A percentile compares a stretch with the other conserved stretches of the same genome.
Conservation (phyloP, 495 filamentous ascomycete species). For the Corynascus novoguineensis region DNA sequence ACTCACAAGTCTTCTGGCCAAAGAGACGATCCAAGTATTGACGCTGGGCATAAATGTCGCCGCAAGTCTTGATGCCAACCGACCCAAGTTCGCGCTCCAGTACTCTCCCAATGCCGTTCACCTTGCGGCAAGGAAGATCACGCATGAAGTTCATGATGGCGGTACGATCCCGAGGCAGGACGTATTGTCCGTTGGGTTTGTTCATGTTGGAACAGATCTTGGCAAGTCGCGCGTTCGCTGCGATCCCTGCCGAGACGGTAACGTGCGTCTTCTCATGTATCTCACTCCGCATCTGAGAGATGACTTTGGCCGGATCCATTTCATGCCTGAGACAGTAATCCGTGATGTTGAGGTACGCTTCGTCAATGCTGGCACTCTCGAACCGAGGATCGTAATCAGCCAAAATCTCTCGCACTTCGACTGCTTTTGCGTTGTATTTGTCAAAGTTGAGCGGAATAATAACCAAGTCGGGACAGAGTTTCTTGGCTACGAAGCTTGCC, state of each 20-base stretch:
- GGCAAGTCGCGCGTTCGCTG: slow-evolving; percentile 83
- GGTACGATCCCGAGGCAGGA: slow-evolving; percentile 60
- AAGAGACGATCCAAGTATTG: slow-evolving; percentile 69
- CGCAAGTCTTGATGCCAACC: slow-evolving; percentile 82
- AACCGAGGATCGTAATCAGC: slow-evolving; percentile 84
- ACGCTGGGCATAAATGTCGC: slow-evolving; percentile 75
- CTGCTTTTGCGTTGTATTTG: slow-evolving; percentile 87
- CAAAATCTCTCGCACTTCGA: slow-evolving; percentile 78
- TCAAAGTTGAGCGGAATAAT: slow-evolving; percentile 77
- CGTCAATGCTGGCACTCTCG: slow-evolving; percentile 89
- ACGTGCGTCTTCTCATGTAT: slow-evolving; percentile 74
- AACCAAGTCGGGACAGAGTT: slow-evolving; percentile 86
- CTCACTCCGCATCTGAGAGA: slow-evolving; percentile 68
- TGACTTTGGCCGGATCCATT: slow-evolving; percentile 64
- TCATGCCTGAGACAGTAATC: slow-evolving; percentile 68
- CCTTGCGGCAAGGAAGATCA: slow-evolving; percentile 74
- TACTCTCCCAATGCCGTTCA: slow-evolving; percentile 89
- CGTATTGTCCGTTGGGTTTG: slow-evolving; percentile 92
- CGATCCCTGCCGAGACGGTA: slow-evolving; percentile 92
- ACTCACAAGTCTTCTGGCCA: slow-evolving; percentile 84
- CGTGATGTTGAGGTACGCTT: slow-evolving; percentile 95
- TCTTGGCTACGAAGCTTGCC: slow-evolving; percentile 92
- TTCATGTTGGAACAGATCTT: slow-evolving; percentile 94
- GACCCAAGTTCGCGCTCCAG: slow-evolving; percentile 89
- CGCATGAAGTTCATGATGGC: slow-evolving; percentile 82